Evolutionary conservation across 495 filamentous ascomycete genomes (phyloP).

Genomic region (Penicillium odoratum): DNA sequence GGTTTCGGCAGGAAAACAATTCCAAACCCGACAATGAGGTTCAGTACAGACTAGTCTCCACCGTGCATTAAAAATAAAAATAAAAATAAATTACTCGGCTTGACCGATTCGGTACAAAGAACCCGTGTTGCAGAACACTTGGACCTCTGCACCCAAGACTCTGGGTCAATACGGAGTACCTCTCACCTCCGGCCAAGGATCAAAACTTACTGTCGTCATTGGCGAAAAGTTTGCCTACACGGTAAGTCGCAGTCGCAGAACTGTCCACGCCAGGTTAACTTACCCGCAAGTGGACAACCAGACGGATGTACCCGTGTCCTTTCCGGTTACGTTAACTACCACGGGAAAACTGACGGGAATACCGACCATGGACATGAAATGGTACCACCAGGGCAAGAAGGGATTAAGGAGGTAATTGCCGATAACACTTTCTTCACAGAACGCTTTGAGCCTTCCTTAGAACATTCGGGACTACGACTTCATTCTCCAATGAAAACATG

Average conservation of each 20-base stretch:
- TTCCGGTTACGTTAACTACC: conserved; percentile 18
- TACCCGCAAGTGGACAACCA: conserved; percentile 4
- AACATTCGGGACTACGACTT: not conserved
- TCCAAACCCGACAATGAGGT: not conserved
- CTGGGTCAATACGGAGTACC: not conserved
- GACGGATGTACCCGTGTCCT: conserved; percentile 22
- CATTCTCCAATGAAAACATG: not conserved
- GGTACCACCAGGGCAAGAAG: not conserved
- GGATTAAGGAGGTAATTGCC: too few relatives aligned
- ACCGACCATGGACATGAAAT: not conserved
- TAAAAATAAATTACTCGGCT: not conserved
- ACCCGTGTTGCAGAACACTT: not conserved
- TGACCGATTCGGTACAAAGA: not conserved
- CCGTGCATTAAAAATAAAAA: not conserved
- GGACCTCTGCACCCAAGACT: not conserved
- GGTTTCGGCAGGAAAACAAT: not conserved
- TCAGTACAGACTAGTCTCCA: too few relatives aligned
- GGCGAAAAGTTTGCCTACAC: not conserved
- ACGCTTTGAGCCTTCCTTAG: not conserved
- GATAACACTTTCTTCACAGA: too few relatives aligned
- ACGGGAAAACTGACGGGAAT: not conserved
- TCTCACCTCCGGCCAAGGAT: not conserved
- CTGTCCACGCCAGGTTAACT: not conserved
- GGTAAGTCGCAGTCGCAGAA: not conserved
- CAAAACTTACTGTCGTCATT: not conserved